Evolutionary conservation across 176 grass and related monocot genomes (phyloP), one percentile per base, ranked within the genome.

Genomic region (Triticum timopheevii): DNA sequence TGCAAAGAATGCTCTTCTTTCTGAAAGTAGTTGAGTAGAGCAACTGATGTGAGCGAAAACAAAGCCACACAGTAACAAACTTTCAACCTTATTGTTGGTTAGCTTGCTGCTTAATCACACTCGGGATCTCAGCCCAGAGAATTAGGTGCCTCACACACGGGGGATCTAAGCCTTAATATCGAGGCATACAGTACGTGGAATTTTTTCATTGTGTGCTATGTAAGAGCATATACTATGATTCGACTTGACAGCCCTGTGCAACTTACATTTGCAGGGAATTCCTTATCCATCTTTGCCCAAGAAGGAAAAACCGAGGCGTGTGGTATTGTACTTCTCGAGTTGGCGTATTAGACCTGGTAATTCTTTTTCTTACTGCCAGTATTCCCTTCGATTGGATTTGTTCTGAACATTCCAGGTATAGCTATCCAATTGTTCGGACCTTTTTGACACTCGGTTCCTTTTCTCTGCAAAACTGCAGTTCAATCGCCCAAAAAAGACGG

Each of bases 271-370:
- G 54, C 87, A 99, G 97, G 94, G 94, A 80, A 81, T 96, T 79
- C 94, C 94, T 61, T 99, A 91, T 85, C 90, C 85, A 88, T 80
- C 97, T 80, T 89, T 99, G 86, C 80, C 79, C 20, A 94, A 99
- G 89, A 99, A 94, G 64, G 92, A 94, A 91, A 99, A 93, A 65
- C 97, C 94, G 7, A 91, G 97, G 86, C 94, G 94, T 74, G 97
- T 99, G 76, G 94, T 94, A 85, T 54, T 93, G 66, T 99, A 96
- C 73, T 99, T 99, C 85, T 99, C 97, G 34, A 99, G 97, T 83
- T 99, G 97, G 97, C 87, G 88, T 49, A 99, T 99, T 77, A 91
- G 90, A 82, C 88, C 90, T 85, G 97, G 97, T 99, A 98, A 70
- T 3, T 84, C 42, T 31, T 50, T 13, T 59, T n/a, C 52, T 11